phyloP scores from a whole-genome alignment of 768 basidiomycete genomes.

The Kwoniella heveanensis region DNA sequence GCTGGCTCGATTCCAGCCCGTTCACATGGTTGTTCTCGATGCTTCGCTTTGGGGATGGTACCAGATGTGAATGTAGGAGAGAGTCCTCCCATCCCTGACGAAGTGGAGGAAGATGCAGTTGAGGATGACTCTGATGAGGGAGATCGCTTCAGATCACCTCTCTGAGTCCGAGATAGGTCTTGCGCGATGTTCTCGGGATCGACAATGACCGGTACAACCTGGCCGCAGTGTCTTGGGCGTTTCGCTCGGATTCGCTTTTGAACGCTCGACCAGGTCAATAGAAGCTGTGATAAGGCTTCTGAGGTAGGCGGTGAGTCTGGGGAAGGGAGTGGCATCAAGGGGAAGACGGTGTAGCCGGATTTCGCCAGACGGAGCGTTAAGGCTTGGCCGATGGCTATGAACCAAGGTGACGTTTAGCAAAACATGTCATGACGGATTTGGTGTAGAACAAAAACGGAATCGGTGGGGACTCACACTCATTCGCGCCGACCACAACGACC shows the following conservation, averaged over 20 bases:
- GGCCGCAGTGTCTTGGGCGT: constrained; percentile 36
- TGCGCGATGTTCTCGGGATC: constrained; percentile 30
- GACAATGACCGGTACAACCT: constrained; percentile 41
- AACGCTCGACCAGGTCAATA: constrained; percentile 38
- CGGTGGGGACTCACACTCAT: constrained; percentile 40
- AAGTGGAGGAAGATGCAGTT: not conserved
- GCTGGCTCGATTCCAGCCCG: too few species aligned
- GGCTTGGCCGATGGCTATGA: constrained; percentile 42
- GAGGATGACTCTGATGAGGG: not conserved
- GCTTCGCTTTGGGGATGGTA: too few species aligned
- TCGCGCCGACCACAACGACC: constrained; percentile 41
- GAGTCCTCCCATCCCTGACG: too few species aligned
- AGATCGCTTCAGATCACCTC: constrained; percentile 6
- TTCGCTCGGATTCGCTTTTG: constrained; percentile 38
- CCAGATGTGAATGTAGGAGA: too few species aligned
- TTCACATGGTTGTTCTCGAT: too few species aligned
- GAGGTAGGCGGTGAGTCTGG: constrained; percentile 31
- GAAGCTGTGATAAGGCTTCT: constrained; percentile 31
- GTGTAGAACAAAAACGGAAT: not conserved
- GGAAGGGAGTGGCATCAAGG: constrained; percentile 40
- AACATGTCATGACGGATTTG: too few species aligned
- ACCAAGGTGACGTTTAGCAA: too few species aligned
- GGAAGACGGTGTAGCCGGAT: constrained; percentile 48
- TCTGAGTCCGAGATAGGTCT: not conserved
- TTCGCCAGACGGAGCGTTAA: constrained; percentile 42